These are phyloP conservation scores for Backusella psychrophila DNA, from an alignment of 192 early-diverging fungal species.

Conservation along the genomic window DNA sequence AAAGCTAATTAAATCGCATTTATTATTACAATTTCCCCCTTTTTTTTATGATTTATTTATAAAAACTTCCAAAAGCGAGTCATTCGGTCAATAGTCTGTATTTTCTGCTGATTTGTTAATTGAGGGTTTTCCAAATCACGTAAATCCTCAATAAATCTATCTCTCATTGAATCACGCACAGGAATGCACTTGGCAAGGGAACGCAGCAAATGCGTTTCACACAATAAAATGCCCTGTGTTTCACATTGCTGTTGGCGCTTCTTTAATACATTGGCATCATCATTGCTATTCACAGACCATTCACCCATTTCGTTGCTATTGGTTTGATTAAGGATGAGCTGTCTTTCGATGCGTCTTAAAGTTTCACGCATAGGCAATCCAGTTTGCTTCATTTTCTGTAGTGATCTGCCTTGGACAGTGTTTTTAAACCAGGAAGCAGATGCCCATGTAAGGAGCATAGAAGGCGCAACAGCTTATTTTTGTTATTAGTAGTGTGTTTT, in stretches of 20 bases:
- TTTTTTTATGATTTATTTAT: slow-evolving; percentile 8
- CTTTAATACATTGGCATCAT: slow-evolving; percentile 5
- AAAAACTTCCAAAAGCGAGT: slow-evolving; percentile 63
- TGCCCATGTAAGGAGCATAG: slow-evolving; percentile 37
- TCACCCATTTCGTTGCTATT: neutral
- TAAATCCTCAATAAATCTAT: slow-evolving; percentile 76
- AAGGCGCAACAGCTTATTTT: slow-evolving; percentile 37
- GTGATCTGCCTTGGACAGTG: slow-evolving; percentile 14
- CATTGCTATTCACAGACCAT: slow-evolving; percentile 6
- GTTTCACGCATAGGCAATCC: slow-evolving; percentile 27
- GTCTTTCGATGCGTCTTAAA: slow-evolving; percentile 20
- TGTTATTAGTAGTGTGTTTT: neutral
- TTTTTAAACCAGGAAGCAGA: slow-evolving; percentile 23
- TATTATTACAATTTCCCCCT: neutral
- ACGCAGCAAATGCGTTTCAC: slow-evolving; percentile 61
- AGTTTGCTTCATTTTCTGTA: slow-evolving; percentile 10
- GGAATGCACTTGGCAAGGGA: slow-evolving; percentile 46
- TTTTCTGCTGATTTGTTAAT: slow-evolving; percentile 51
- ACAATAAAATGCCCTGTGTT: slow-evolving; percentile 62
- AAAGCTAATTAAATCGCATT: too few relatives aligned
- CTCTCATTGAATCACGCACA: slow-evolving; percentile 43
- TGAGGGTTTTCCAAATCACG: slow-evolving; percentile 68
- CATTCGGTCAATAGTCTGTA: slow-evolving; percentile 62
- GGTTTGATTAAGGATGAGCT: neutral
- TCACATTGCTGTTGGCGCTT: slow-evolving; percentile 38